A percentile compares a stretch with the other conserved stretches of the same genome.
These are phyloP conservation scores for Phytophthora rubi DNA, from an alignment of 352 stramenopile species.

Conservation along the genomic window DNA sequence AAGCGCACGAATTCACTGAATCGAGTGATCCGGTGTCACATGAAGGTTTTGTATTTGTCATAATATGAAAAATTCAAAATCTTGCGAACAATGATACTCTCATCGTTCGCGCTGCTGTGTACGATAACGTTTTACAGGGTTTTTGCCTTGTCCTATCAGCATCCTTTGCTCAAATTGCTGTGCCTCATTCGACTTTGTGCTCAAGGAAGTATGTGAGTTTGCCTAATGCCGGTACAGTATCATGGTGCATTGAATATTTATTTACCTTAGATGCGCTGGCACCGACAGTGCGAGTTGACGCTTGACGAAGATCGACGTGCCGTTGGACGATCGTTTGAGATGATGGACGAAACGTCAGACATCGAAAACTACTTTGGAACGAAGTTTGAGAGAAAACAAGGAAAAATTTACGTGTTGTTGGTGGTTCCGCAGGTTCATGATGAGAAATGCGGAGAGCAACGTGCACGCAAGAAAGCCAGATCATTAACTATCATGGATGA, in stretches of 20 bases:
- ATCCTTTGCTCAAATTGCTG: neutral
- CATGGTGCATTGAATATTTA: too few species aligned
- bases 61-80: neutral
- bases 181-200: neutral
- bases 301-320: too few species aligned
- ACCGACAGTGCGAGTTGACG: slow-evolving; percentile 23
- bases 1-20: neutral
- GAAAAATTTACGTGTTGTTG: too few species aligned
- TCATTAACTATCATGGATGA: too few species aligned
- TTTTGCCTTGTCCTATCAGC: neutral
- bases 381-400: too few species aligned
- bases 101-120: neutral
- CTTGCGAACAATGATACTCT: too few species aligned
- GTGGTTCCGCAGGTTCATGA: too few species aligned
- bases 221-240: neutral
- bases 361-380: too few species aligned
- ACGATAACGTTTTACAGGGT: neutral
- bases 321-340: too few species aligned
- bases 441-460: too few species aligned
- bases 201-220: slow-evolving; percentile 3
- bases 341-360: too few species aligned
- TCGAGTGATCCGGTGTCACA: neutral
- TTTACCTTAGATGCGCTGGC: slow-evolving; percentile 46
- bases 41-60: neutral
- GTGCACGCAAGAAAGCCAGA: too few species aligned